phyloP scores from a whole-genome alignment of 2,329 filamentous ascomycete species.

The Arthroderma sp. region DNA sequence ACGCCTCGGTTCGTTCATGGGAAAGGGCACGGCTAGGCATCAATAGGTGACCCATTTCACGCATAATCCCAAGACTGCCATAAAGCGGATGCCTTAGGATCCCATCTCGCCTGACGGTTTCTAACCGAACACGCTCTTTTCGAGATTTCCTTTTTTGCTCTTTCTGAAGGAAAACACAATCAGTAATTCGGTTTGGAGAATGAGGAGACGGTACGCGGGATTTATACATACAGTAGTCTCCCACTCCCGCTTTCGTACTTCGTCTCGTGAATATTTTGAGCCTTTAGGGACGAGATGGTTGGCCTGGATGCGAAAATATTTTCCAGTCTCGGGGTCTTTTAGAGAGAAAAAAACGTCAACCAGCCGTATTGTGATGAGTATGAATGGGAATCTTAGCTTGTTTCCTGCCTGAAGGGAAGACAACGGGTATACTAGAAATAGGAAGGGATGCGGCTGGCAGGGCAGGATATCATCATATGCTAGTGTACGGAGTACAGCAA shows the following conservation, averaged over 20 bases:
- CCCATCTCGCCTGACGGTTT: constrained; percentile 21
- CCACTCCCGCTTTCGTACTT: constrained; percentile 5
- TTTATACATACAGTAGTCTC: constrained; percentile 5
- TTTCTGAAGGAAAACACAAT: constrained; percentile 13
- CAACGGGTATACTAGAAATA: too few relatives aligned
- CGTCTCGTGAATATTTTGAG: constrained; percentile 11
- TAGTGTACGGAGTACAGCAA: too few relatives aligned
- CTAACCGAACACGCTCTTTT: constrained; percentile 17
- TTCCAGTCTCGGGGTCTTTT: constrained; percentile 40
- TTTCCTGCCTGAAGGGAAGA: too few relatives aligned
- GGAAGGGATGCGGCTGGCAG: too few relatives aligned
- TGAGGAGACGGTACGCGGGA: neutral
- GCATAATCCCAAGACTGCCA: constrained; percentile 10
- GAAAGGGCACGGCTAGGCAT: constrained; percentile 13
- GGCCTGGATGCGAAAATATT: constrained; percentile 55
- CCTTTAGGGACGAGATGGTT: constrained; percentile 36
- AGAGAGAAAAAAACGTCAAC: too few relatives aligned
- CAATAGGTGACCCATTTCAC: constrained; percentile 18
- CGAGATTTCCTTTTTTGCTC: constrained; percentile 16
- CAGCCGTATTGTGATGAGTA: neutral
- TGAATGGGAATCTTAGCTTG: neutral
- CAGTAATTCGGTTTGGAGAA: neutral
- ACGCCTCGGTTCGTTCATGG: constrained; percentile 19
- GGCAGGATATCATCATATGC: too few relatives aligned
- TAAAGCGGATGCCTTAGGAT: constrained; percentile 20